Base-by-base conservation (phyloP, 306 rosid species). In the Prinsepia uniflora region DNA sequence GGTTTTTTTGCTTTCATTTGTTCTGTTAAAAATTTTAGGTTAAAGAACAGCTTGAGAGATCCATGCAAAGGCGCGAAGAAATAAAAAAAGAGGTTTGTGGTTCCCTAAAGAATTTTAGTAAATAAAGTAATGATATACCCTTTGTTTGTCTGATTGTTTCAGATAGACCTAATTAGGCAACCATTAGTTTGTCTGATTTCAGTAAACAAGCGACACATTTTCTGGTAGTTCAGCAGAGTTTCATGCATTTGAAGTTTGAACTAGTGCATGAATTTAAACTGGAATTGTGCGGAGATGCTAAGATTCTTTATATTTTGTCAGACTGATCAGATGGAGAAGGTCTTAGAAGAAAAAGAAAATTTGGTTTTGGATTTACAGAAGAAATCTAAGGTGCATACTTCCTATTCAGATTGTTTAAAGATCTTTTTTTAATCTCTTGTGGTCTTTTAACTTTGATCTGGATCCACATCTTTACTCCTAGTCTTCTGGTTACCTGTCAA, bases 61-160 rank as follows among this genome's bases (percentile, higher is more conserved):
- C 97, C 77, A 84, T 74, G 40, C 78, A 63, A 48, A 80, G 64
- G 80, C 73, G 85, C 71, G 87, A 75, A 77, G 87, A 84, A 63
- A 87, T 94, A 1, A 86, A 76, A 81, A 79, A 81, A 48, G 96
- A 91, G 99, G 97, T 94, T 65, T 72, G 91, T 81, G 50, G 63
- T 34, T 34, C 47, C 43, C 59, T 40, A 58, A 62, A 62, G 39
- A 70, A 46, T 36, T 72, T 45, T 70, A 73, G 61, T 72, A 68
- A 66, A 74, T 46, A 10, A 44, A 71, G 47, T 62, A 40, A 55
- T 19, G 74, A 42, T 42, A 18, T 45, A 45, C 46, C 70, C 12
- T 67, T 75, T 44, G 34, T 42, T 36, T 13, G 17, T 8, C 20
- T 30, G 69, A 19, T 54, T 54, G 57, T 56, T 41, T 43, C 30